Evolutionary conservation across 768 basidiomycete genomes (phyloP).

Genomic region (Lactarius trivialis): DNA sequence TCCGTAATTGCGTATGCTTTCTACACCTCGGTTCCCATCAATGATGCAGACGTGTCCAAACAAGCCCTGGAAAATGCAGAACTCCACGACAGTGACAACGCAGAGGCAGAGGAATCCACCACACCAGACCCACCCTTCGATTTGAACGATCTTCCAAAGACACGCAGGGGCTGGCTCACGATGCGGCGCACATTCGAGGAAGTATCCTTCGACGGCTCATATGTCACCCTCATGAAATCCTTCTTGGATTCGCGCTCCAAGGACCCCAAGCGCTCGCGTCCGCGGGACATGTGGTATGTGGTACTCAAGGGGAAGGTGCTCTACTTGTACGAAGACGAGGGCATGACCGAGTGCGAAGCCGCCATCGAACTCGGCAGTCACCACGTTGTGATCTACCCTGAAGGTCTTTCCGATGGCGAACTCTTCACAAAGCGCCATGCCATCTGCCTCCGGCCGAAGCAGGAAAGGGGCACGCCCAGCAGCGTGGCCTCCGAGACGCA

Average conservation of each 20-base stretch:
- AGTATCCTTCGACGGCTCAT: constrained; percentile 52
- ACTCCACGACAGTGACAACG: constrained; percentile 21
- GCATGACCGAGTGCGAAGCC: constrained; percentile 82
- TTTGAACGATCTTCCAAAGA: constrained; percentile 51
- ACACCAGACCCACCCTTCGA: constrained; percentile 26
- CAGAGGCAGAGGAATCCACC: constrained; percentile 29
- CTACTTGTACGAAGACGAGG: constrained; percentile 91
- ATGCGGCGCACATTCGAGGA: constrained; percentile 77
- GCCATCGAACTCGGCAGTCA: constrained; percentile 82
- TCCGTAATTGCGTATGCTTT: constrained; percentile 52
- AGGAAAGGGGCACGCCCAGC: constrained; percentile 36
- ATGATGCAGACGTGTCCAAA: constrained; percentile 42
- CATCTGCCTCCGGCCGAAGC: constrained; percentile 63
- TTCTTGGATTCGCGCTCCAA: constrained; percentile 78
- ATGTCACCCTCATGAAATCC: constrained; percentile 72
- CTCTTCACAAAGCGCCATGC: constrained; percentile 87
- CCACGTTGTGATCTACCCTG: constrained; percentile 68
- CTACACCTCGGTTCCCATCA: constrained; percentile 84
- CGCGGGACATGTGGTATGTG: constrained; percentile 91
- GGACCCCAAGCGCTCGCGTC: constrained; percentile 75
- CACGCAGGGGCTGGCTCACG: constrained; percentile 78
- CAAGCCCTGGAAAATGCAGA: constrained; percentile 28
- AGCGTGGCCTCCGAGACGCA: constrained; percentile 51
- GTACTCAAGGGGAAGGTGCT: constrained; percentile 87
- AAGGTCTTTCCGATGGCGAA: constrained; percentile 76